Conservation (phyloP, 176 grass and related monocot genomes). For the Dendrocalamus sinicus region DNA sequence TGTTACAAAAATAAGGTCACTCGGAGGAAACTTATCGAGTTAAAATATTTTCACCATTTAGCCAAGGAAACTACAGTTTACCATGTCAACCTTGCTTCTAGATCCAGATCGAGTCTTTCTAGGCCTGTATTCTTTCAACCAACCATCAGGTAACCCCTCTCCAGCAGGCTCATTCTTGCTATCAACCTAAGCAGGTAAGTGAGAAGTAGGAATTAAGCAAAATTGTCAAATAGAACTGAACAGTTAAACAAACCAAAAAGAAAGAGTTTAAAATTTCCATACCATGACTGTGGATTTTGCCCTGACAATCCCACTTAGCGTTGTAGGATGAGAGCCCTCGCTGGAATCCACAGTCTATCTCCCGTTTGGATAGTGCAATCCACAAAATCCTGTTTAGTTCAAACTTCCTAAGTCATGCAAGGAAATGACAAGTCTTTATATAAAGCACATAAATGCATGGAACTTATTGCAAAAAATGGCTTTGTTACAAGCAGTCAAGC, state of each 20-base stretch:
- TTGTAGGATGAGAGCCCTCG: constrained; percentile 25
- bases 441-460: background rate
- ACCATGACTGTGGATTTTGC: constrained; percentile 26
- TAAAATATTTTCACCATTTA: constrained; percentile 10
- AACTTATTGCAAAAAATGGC: background rate
- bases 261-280: background rate
- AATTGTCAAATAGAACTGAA: background rate
- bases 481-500: background rate
- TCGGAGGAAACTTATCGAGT: background rate
- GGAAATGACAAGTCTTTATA: background rate
- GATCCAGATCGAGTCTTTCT: constrained; percentile 49
- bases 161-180: constrained; percentile 39
- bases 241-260: background rate
- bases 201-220: constrained; percentile 31
- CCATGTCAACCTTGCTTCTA: constrained; percentile 50
- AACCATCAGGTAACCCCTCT: constrained; percentile 59
- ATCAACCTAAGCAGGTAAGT: constrained; percentile 38
- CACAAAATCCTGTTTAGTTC: constrained; percentile 21
- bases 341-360: constrained; percentile 23
- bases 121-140: constrained; percentile 59
- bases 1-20: background rate
- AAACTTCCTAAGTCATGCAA: background rate
- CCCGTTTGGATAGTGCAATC: background rate
- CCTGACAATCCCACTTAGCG: constrained; percentile 7
- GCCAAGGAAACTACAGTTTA: constrained; percentile 33